A percentile compares a stretch with the other conserved stretches of the same genome.
Conservation (phyloP, 352 stramenopile genomes). For the Thalassiosira livingstoniorum region DNA sequence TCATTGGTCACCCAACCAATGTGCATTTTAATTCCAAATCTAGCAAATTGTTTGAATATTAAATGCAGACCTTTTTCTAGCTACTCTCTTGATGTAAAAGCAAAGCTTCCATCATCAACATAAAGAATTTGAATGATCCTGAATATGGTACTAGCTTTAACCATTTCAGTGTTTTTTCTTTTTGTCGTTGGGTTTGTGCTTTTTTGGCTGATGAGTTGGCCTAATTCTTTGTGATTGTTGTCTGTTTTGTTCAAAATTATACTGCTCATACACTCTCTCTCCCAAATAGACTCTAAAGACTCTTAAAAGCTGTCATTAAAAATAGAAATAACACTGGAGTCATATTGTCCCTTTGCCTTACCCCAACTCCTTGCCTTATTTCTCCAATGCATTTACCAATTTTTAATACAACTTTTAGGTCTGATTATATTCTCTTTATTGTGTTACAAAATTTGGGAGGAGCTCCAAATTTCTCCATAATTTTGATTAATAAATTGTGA, state of each 20-base stretch:
- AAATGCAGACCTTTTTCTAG: constrained; percentile 2
- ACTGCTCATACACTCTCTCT: constrained; percentile 8
- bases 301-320: constrained; percentile 32
- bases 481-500: constrained; percentile 17
- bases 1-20: neutral
- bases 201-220: neutral
- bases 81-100: neutral
- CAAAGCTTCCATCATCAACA: constrained; percentile 11
- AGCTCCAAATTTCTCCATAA: constrained; percentile 21
- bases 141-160: neutral
- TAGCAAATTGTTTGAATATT: constrained; percentile 1
- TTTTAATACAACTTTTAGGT: constrained; percentile 19
- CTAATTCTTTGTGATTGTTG: neutral
- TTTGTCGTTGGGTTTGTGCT: too few species aligned
- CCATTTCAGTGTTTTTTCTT: neutral
- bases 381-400: constrained; percentile 2
- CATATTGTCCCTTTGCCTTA: constrained; percentile 18
- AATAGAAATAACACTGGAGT: constrained; percentile 27
- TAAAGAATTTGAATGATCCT: constrained; percentile 7
- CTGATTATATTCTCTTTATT: constrained; percentile 15
- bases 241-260: neutral
- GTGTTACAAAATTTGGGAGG: constrained; percentile 20
- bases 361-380: constrained; percentile 20
- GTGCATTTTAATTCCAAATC: constrained; percentile 13
- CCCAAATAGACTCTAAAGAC: constrained; percentile 8